These are phyloP conservation scores for Ceratobasidium sp. DNA, from an alignment of 1,284 basidiomycete species.

Conservation along the genomic window DNA sequence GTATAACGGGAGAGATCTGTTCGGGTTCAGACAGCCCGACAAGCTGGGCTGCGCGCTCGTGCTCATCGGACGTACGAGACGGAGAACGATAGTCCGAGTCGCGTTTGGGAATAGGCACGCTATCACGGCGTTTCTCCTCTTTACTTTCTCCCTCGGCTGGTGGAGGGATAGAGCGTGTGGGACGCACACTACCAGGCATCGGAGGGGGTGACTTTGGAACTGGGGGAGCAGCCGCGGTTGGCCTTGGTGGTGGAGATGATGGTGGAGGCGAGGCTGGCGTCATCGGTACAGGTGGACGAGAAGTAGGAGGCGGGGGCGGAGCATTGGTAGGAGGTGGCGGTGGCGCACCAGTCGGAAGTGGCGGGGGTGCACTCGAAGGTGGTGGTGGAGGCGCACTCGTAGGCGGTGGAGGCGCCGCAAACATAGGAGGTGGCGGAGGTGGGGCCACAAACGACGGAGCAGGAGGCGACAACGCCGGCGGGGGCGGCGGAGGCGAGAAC, in stretches of 20 bases:
- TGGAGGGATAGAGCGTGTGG: slow-evolving; percentile 11
- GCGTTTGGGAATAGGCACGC: slow-evolving; percentile 23
- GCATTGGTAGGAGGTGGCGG: slow-evolving; percentile 2
- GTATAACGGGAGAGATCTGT: slow-evolving; percentile 5
- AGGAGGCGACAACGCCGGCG: slow-evolving; percentile 1
- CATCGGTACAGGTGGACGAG: slow-evolving; percentile 32
- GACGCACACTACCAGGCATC: background rate
- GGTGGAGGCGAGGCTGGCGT: slow-evolving; percentile 44
- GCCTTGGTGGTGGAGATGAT: slow-evolving; percentile 17
- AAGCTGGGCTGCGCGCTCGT: slow-evolving; percentile 16
- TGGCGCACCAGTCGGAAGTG: slow-evolving; percentile 17
- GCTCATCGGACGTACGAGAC: background rate
- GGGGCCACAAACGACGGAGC: slow-evolving; percentile 3
- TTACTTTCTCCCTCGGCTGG: slow-evolving; percentile 8
- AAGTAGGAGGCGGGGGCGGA: slow-evolving; percentile 8
- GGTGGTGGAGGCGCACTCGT: slow-evolving; percentile 20
- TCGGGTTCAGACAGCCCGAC: slow-evolving; percentile 23
- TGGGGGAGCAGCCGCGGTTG: slow-evolving; percentile 10
- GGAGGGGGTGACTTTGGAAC: slow-evolving; percentile 17
- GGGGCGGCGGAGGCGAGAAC: slow-evolving; percentile 23
- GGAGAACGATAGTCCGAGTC: slow-evolving; percentile 27
- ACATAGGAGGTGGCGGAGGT: slow-evolving; percentile 23
- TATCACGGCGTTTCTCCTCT: background rate
- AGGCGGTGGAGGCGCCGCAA: background rate
- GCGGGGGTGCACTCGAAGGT: slow-evolving; percentile 52